These are phyloP conservation scores for Phytophthora hibernalis DNA, from an alignment of 352 stramenopile genomes.

Conservation along the genomic window DNA sequence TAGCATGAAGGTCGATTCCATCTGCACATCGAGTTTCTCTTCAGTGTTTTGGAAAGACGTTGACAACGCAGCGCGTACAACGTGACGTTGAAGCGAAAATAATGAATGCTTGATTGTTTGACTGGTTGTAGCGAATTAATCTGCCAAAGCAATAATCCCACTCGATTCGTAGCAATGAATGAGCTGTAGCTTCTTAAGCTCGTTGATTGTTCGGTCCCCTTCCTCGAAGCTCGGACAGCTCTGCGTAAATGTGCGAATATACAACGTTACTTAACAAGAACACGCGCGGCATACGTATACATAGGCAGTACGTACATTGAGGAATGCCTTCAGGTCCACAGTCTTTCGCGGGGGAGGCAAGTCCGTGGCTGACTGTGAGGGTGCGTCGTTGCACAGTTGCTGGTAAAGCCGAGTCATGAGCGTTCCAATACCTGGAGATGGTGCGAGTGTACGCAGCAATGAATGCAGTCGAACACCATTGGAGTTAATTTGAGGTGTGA, in stretches of 20 bases:
- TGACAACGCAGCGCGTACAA: too few relatives aligned
- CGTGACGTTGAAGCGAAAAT: conserved; percentile 2
- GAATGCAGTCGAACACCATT: conserved; percentile 65
- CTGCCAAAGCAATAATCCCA: conserved; percentile 72
- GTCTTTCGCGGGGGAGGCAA: conserved; percentile 58
- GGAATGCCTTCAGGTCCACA: conserved; percentile 64
- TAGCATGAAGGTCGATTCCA: neutral
- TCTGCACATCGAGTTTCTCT: neutral
- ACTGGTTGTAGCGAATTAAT: conserved; percentile 36
- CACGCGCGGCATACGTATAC: neutral
- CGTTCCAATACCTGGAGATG: conserved; percentile 62
- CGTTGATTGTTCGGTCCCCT: conserved; percentile 70
- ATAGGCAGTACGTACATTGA: conserved; percentile 52
- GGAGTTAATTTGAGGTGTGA: conserved; percentile 62
- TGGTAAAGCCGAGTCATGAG: conserved; percentile 82
- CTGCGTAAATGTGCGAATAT: conserved; percentile 31
- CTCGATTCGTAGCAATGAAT: conserved; percentile 86
- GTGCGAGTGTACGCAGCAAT: conserved; percentile 70
- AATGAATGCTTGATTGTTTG: conserved; percentile 12
- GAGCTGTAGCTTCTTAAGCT: conserved; percentile 84
- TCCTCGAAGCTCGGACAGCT: conserved; percentile 80
- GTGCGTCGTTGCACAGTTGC: conserved; percentile 56
- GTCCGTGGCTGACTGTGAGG: conserved; percentile 12
- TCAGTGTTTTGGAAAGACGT: neutral
- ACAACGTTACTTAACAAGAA: conserved; percentile 10